Conservation (phyloP, 164 flowering plant genomes). For the Vitis rupestris region DNA sequence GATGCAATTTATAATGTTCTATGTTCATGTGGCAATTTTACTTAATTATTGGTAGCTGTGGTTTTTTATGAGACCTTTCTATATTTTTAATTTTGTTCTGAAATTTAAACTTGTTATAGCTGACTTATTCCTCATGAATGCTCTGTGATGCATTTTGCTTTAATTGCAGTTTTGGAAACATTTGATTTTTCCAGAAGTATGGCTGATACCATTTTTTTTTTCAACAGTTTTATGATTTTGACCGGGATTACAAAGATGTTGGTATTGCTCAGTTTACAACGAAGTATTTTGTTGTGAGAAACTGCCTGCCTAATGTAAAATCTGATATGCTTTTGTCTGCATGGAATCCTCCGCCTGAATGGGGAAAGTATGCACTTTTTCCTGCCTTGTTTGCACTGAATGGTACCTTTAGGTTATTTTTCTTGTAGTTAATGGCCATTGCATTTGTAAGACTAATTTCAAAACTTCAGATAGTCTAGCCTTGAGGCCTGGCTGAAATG, state of each 20-base stretch:
- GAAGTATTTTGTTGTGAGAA: constrained; percentile 81
- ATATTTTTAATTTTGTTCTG: background rate
- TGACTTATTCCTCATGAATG: background rate
- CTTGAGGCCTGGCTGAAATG: too few relatives aligned
- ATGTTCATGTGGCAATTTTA: too few relatives aligned
- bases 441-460: too few relatives aligned
- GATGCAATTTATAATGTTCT: too few relatives aligned
- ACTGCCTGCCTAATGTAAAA: constrained; percentile 90
- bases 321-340: constrained; percentile 88
- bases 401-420: background rate
- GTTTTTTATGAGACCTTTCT: background rate
- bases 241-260: constrained; percentile 94
- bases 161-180: background rate
- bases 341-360: constrained; percentile 98
- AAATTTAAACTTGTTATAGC: background rate
- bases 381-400: background rate
- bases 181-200: background rate
- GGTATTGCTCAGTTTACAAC: constrained; percentile 93
- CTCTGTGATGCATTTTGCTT: background rate
- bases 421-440: too few relatives aligned
- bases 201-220: constrained; percentile 1
- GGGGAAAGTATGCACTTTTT: constrained; percentile 86
- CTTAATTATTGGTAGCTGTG: too few relatives aligned
- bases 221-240: constrained; percentile 88
- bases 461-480: too few relatives aligned